Evolutionary conservation across 2,329 filamentous ascomycete genomes (phyloP).

Genomic region (Rhinocladiella similis): DNA sequence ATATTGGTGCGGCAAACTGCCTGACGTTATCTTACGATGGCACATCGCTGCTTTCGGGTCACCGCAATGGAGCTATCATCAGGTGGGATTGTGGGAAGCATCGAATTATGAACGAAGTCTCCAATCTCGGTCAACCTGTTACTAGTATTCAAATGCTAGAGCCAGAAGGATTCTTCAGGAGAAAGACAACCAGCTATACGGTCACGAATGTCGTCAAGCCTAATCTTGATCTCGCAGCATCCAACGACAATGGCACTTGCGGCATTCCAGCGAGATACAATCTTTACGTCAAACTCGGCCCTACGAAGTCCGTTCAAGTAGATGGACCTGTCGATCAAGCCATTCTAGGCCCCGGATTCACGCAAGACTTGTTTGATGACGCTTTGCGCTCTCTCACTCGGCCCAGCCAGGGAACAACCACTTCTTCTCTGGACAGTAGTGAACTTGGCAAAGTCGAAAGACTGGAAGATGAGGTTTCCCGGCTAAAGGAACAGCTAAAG

Average conservation of each 20-base stretch:
- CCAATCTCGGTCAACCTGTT: slow-evolving; percentile 75
- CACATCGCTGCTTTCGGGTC: slow-evolving; percentile 75
- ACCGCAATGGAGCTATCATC: slow-evolving; percentile 74
- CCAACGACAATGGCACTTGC: slow-evolving; percentile 35
- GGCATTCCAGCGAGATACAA: slow-evolving; percentile 44
- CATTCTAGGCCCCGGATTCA: slow-evolving; percentile 15
- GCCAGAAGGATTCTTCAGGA: slow-evolving; percentile 52
- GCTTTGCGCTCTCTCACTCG: slow-evolving; percentile 26
- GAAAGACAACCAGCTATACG: slow-evolving; percentile 46
- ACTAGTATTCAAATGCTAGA: slow-evolving; percentile 77
- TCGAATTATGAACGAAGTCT: slow-evolving; percentile 65
- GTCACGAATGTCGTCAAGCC: slow-evolving; percentile 73
- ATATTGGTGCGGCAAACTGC: slow-evolving; percentile 67
- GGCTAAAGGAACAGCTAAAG: slow-evolving; percentile 37
- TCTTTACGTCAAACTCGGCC: slow-evolving; percentile 41
- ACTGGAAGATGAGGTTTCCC: slow-evolving; percentile 42
- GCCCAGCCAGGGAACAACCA: not conserved
- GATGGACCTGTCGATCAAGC: slow-evolving; percentile 39
- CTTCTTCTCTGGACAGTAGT: slow-evolving; percentile 26
- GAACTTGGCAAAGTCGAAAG: slow-evolving; percentile 19
- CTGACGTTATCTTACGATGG: slow-evolving; percentile 80
- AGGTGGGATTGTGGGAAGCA: slow-evolving; percentile 77
- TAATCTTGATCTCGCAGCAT: slow-evolving; percentile 42
- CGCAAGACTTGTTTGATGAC: slow-evolving; percentile 27
- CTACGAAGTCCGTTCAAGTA: slow-evolving; percentile 40